phyloP scores from a whole-genome alignment of 768 basidiomycete genomes.

The Trametes coccinea region DNA sequence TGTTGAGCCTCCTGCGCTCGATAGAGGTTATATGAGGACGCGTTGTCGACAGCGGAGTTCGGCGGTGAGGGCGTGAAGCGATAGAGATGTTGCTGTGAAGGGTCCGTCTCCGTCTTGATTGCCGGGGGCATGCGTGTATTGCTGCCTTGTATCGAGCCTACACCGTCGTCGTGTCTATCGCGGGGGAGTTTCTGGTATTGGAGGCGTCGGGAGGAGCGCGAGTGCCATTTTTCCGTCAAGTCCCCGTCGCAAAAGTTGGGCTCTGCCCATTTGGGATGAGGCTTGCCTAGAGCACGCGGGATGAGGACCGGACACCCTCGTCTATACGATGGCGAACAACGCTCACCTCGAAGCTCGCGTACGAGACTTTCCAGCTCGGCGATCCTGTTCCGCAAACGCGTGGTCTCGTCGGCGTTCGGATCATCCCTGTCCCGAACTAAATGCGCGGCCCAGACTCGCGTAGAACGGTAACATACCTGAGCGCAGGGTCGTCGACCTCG shows the following conservation, averaged over 20 bases:
- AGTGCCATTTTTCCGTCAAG: conserved; percentile 85
- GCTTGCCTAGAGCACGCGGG: conserved; percentile 57
- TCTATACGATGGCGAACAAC: background rate
- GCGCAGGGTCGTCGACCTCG: conserved; percentile 87
- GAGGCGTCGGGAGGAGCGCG: conserved; percentile 71
- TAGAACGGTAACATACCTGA: conserved; percentile 52
- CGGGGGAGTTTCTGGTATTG: conserved; percentile 30
- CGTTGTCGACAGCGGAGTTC: conserved; percentile 21
- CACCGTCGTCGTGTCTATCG: conserved; percentile 26
- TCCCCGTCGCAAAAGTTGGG: conserved; percentile 77
- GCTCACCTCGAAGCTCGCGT: conserved; percentile 76
- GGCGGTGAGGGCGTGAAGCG: conserved; percentile 61
- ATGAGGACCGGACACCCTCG: background rate
- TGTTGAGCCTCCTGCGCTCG: conserved; percentile 16
- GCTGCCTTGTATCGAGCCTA: conserved; percentile 16
- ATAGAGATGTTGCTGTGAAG: conserved; percentile 49
- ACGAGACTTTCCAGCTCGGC: conserved; percentile 93
- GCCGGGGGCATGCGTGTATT: conserved; percentile 18
- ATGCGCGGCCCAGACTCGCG: conserved; percentile 1
- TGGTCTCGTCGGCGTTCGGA: conserved; percentile 84
- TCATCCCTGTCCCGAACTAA: conserved; percentile 59
- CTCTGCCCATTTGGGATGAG: conserved; percentile 86
- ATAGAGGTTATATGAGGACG: conserved; percentile 18
- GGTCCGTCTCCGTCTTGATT: conserved; percentile 58
- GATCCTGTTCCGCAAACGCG: conserved; percentile 81